Evolutionary conservation across 345 rosid species (phyloP).

Genomic region (Carallia brachiata): DNA sequence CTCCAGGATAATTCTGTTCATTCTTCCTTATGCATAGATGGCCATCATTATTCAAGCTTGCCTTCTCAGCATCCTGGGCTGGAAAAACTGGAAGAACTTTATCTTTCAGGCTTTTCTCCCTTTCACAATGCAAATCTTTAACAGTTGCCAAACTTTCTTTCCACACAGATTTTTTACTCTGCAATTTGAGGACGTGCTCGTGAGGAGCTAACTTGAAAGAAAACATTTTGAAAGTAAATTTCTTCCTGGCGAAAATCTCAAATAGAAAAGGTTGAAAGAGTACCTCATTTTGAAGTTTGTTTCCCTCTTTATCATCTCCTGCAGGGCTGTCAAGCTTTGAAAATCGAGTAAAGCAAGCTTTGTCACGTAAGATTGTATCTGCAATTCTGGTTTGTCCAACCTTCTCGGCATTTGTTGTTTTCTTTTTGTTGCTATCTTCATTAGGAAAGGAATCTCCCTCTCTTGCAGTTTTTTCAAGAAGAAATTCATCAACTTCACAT

Average conservation of each 20-base stretch:
- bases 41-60: constrained; percentile 19
- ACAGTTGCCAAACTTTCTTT: not conserved
- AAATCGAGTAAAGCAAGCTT: constrained; percentile 9
- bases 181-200: constrained; percentile 8
- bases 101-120: constrained; percentile 16
- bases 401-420: constrained; percentile 11
- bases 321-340: constrained; percentile 2
- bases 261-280: not conserved
- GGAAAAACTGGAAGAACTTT: constrained; percentile 11
- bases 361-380: not conserved
- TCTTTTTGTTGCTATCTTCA: constrained; percentile 34
- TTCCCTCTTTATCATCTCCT: constrained; percentile 13
- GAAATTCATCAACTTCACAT: constrained; percentile 21
- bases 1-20: constrained; percentile 15
- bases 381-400: constrained; percentile 17
- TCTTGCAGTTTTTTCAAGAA: constrained; percentile 11
- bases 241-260: not conserved
- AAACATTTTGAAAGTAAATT: not conserved
- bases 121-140: constrained; percentile 1
- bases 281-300: constrained; percentile 15
- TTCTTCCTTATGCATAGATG: constrained; percentile 21
- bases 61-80: constrained; percentile 1
- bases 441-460: constrained; percentile 25
- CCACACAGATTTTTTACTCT: constrained; percentile 16
- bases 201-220: not conserved